A percentile compares a stretch with the other conserved stretches of the same genome.
Evolutionary conservation across 73 alveolate genomes (phyloP).

Genomic region (Paramecium biaurelia): DNA sequence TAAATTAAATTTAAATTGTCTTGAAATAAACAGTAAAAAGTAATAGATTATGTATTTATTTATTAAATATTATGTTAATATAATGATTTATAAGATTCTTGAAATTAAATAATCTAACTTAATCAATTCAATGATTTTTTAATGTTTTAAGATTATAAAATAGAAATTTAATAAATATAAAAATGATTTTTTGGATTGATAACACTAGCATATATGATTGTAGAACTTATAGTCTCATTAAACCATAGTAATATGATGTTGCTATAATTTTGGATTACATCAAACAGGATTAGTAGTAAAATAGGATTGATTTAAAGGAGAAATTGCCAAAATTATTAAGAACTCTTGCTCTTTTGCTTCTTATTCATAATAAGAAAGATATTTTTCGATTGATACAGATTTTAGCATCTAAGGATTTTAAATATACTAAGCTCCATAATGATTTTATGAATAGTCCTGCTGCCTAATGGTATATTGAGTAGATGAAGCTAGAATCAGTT

Average conservation of each 20-base stretch:
- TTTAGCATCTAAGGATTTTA: neutral
- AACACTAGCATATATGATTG: neutral
- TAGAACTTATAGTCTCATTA: neutral
- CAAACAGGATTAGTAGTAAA: neutral
- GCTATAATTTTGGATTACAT: neutral
- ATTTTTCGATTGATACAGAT: neutral
- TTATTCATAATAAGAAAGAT: neutral
- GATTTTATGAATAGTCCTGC: neutral
- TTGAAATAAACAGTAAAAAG: neutral
- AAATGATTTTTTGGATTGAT: neutral
- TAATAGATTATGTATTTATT: neutral
- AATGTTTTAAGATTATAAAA: neutral
- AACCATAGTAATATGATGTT: neutral
- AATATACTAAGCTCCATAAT: neutral
- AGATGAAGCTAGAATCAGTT: neutral
- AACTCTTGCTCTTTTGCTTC: neutral
- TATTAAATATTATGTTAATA: neutral
- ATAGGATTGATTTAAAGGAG: neutral
- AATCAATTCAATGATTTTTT: neutral
- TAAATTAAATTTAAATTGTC: neutral
- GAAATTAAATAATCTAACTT: neutral
- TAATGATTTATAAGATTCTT: neutral
- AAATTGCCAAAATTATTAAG: neutral
- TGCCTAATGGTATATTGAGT: neutral
- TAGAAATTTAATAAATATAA: neutral